Percentiles rank a stretch among this genome's conserved stretches.
Evolutionary conservation across 78 protist species (phyloP).

Genomic region (Polysphondylium violaceum): DNA sequence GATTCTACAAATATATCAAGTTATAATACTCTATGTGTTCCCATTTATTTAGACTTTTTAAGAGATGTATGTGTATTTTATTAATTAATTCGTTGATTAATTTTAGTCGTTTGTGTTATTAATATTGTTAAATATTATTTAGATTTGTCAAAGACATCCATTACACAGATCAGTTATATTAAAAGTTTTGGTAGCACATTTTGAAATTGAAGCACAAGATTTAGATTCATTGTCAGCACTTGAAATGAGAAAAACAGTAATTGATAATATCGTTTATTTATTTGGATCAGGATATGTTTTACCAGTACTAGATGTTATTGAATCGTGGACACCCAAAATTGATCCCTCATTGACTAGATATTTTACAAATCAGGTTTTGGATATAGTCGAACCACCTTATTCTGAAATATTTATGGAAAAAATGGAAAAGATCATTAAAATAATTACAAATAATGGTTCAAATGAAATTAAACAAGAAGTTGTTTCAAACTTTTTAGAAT

Average conservation of each 20-base stretch:
- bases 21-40: conserved; percentile 53
- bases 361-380: conserved; percentile 70
- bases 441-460: not conserved
- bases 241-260: conserved; percentile 61
- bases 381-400: conserved; percentile 68
- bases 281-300: conserved; percentile 66
- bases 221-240: conserved; percentile 46
- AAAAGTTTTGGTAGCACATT: conserved; percentile 14
- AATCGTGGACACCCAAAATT: conserved; percentile 46
- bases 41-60: conserved; percentile 72
- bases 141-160: conserved; percentile 63
- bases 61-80: conserved; percentile 41
- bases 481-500: conserved; percentile 6
- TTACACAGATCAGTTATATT: conserved; percentile 49
- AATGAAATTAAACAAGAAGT: conserved; percentile 1
- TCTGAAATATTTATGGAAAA: conserved; percentile 34
- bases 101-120: not conserved
- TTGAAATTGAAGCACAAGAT: conserved; percentile 61
- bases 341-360: conserved; percentile 67
- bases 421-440: conserved; percentile 34
- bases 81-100: not conserved
- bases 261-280: conserved; percentile 64
- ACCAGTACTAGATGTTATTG: conserved; percentile 52
- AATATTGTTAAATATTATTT: not conserved
- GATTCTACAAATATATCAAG: conserved; percentile 49